These are phyloP conservation scores for Pisolithus marmoratus DNA, from an alignment of 768 basidiomycete genomes.

Conservation along the genomic window DNA sequence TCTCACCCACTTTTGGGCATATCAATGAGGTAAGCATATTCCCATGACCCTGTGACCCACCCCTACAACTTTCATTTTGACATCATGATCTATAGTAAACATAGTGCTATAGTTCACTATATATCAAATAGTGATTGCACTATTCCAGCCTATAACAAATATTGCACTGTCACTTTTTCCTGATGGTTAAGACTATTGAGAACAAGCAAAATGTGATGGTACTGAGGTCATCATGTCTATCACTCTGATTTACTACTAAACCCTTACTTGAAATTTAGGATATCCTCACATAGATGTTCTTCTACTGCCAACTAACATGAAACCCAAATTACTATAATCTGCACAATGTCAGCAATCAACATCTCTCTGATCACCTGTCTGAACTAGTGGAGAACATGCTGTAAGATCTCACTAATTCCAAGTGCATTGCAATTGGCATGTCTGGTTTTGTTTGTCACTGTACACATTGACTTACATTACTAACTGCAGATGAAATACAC, in stretches of 20 bases:
- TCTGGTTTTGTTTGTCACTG: not conserved
- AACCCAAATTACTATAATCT: conserved; percentile 95
- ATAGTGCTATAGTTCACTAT: no score
- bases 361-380: conserved; percentile 92
- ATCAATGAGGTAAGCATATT: no score
- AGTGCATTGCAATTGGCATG: conserved; percentile 86
- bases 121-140: no score
- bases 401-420: conserved; percentile 86
- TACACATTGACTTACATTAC: not conserved
- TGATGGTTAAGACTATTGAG: conserved; percentile 96
- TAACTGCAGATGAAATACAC: conserved; percentile 84
- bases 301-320: conserved; percentile 96
- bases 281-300: conserved; percentile 97
- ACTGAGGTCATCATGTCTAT: not conserved
- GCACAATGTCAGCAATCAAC: conserved; percentile 92
- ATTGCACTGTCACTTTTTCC: no score
- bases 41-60: no score
- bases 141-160: no score
- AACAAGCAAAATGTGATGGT: conserved; percentile 98
- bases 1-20: no score
- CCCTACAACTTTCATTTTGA: no score
- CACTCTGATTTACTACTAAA: not conserved
- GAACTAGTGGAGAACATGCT: conserved; percentile 93
- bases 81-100: no score
- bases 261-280: conserved; percentile 56